Evolutionary conservation across 352 stramenopile genomes (phyloP).

Genomic region (Aphanomyces astaci): DNA sequence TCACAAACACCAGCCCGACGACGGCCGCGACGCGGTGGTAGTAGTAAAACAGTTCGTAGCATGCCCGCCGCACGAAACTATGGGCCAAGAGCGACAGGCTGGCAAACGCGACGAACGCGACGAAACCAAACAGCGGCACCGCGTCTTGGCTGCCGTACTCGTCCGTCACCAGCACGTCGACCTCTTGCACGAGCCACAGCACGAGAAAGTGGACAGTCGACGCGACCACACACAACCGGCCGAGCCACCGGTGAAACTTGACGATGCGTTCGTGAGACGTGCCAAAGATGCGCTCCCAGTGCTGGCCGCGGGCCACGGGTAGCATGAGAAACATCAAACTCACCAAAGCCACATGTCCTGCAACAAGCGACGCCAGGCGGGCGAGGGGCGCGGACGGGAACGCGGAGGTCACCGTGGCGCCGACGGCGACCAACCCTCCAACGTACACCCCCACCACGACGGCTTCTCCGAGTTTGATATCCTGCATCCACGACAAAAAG

Average conservation of each 20-base stretch:
- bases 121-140: slow-evolving; percentile 48
- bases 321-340: slow-evolving; percentile 78
- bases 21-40: slow-evolving; percentile 60
- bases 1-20: slow-evolving; percentile 61
- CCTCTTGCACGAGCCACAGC: slow-evolving; percentile 35
- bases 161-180: slow-evolving; percentile 28
- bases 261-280: slow-evolving; percentile 73
- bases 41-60: slow-evolving; percentile 74
- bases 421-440: slow-evolving; percentile 33
- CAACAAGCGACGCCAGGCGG: slow-evolving; percentile 21
- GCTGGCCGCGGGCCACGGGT: slow-evolving; percentile 39
- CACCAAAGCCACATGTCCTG: slow-evolving; percentile 51
- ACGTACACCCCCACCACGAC: slow-evolving; percentile 60
- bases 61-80: slow-evolving; percentile 40
- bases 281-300: slow-evolving; percentile 64
- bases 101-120: slow-evolving; percentile 53
- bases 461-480: slow-evolving; percentile 53
- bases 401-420: slow-evolving; percentile 28
- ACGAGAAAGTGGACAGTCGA: slow-evolving; percentile 52
- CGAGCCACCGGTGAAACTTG: slow-evolving; percentile 81
- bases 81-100: slow-evolving; percentile 40
- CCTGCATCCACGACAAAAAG: slow-evolving; percentile 41
- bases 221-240: slow-evolving; percentile 43
- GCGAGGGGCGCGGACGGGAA: slow-evolving; percentile 31
- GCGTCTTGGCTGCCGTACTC: slow-evolving; percentile 39